These are phyloP conservation scores for Gymnopilus junonius DNA, from an alignment of 768 basidiomycete species.

Conservation along the genomic window DNA sequence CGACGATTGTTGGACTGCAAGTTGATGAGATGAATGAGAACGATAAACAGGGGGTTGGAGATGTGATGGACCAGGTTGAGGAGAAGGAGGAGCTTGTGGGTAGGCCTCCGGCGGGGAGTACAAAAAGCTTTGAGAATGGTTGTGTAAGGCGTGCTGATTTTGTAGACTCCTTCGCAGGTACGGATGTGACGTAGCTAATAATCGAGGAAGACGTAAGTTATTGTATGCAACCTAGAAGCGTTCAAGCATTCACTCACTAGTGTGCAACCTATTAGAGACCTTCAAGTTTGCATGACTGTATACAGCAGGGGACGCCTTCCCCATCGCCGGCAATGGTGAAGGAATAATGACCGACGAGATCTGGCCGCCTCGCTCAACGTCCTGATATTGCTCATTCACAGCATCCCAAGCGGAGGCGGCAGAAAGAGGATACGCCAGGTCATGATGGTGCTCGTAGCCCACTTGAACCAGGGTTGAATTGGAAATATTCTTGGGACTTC, in stretches of 20 bases:
- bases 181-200: conserved; percentile 26
- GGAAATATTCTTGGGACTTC: neutral
- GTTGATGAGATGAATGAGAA: conserved; percentile 3
- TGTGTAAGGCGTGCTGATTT: conserved; percentile 12
- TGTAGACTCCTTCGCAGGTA: conserved; percentile 25
- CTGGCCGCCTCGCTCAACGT: conserved; percentile 12
- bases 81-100: conserved; percentile 3
- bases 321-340: neutral
- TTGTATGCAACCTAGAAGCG: neutral
- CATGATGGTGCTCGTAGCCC: conserved; percentile 2
- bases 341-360: conserved; percentile 8
- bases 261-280: conserved; percentile 16
- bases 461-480: neutral
- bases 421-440: conserved; percentile 4
- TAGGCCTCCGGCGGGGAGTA: conserved; percentile 3
- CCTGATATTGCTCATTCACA: conserved; percentile 22
- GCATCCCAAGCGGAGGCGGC: conserved; percentile 19
- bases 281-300: neutral
- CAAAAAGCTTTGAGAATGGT: conserved; percentile 10
- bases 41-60: conserved; percentile 15
- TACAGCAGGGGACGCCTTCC: neutral
- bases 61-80: conserved; percentile 1
- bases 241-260: conserved; percentile 12
- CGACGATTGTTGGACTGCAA: neutral
- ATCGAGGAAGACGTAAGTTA: neutral